Evolutionary conservation across 768 basidiomycete species (phyloP), one percentile per base, ranked within the genome.

Genomic region (Clitopilus passeckerianus): DNA sequence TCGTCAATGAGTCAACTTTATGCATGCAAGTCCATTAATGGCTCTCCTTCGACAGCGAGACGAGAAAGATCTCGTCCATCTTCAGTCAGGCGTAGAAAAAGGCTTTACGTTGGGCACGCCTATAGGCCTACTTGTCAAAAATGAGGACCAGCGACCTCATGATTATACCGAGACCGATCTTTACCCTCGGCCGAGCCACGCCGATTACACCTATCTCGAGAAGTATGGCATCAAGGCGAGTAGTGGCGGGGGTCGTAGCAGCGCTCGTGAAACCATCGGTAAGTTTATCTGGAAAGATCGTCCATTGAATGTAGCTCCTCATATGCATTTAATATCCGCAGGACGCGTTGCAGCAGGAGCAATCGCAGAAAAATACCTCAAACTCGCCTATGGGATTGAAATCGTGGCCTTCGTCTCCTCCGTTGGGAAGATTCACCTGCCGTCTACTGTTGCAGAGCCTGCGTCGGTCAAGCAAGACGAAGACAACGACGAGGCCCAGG

Each of bases 131-230:
- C 80, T 98, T 55, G 94, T 99, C 37, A 91, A 86, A 68, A 99
- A 99, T 74, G 95, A 98, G 76, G 97, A 99, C 72, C 97, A 99
- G 70, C 82, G 97, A 27, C 97, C 97, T 18, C 91, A 98, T 68
- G 97, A 99, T 74, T 99, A 99, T 75, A 88, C 95, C 63, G 97
- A 98, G 78, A 98, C 97, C 0, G 97, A 99, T 70, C 77, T 95
- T 57, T 99, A 94, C 78, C 97, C 97, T 33, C 89, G 97, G 20
- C 97, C 97, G 27, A 93, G 91, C 64, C 97, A 99, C 68, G 97
- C 97, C 12, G 97, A 99, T 72, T 97, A 90, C 72, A 99, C 97
- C 15, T 99, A 99, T 74, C 86, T 98, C 59, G 87, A 93, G 66
- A 99, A 99, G 67, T 99, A 98, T 70, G 95, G 95, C 30, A 74